Evolutionary conservation across 163 green algal species (phyloP).

Genomic region (Chloromonas sp.): DNA sequence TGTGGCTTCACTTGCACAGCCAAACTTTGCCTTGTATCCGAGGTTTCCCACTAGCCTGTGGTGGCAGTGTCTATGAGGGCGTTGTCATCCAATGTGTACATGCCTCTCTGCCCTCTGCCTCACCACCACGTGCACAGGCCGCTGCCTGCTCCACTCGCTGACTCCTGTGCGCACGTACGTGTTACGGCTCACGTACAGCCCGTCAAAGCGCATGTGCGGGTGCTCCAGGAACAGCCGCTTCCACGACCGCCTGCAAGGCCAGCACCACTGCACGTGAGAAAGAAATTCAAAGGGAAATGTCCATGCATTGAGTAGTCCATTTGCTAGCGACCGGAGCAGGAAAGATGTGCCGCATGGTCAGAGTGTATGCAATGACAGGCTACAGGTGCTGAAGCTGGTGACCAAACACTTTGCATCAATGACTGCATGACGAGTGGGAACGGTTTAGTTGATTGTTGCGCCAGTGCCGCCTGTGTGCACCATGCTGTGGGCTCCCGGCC

Average conservation of each 20-base stretch:
- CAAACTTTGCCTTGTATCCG: no score
- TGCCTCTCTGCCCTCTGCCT: not conserved
- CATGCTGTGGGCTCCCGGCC: no score
- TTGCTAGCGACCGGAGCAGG: not conserved
- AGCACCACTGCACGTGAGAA: conserved; percentile 2
- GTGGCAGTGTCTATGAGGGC: not conserved
- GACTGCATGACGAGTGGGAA: not conserved
- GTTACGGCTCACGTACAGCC: conserved; percentile 59
- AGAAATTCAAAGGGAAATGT: not conserved
- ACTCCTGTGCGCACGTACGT: conserved; percentile 75
- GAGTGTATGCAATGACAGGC: not conserved
- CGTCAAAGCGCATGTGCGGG: conserved; percentile 77
- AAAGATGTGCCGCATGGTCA: not conserved
- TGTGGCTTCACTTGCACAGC: no score
- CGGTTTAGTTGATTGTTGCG: no score
- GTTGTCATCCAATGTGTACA: not conserved
- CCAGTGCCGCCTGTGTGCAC: no score
- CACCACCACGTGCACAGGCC: not conserved
- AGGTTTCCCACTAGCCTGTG: not conserved
- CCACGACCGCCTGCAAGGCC: conserved; percentile 46
- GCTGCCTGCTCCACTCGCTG: conserved; percentile 49
- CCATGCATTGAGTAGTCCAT: not conserved
- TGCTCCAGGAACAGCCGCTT: conserved; percentile 66
- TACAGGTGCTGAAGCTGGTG: not conserved
- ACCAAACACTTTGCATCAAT: not conserved